These are phyloP conservation scores for Novymonas esmeraldas DNA, from an alignment of 208 protist genomes.

Conservation along the genomic window DNA sequence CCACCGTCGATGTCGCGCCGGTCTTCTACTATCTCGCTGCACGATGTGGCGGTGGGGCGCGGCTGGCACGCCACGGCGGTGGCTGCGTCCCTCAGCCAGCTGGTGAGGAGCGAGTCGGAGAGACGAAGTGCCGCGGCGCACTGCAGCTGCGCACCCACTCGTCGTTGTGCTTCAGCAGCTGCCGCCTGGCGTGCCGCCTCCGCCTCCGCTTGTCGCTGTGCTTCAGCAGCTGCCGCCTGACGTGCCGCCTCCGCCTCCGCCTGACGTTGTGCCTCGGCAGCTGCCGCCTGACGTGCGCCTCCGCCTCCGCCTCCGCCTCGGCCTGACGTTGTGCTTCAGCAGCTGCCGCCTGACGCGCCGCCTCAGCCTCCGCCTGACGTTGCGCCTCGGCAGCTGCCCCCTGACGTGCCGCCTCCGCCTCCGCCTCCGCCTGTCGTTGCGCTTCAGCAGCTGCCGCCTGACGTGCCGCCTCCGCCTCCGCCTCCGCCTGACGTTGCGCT, in stretches of 20 bases:
- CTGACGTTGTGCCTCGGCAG: background rate
- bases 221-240: background rate
- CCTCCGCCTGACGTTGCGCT: background rate
- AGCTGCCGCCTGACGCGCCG: background rate
- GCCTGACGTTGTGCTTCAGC: background rate
- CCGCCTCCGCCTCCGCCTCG: background rate
- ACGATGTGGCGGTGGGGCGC: background rate
- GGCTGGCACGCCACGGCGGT: background rate
- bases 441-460: background rate
- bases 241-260: background rate
- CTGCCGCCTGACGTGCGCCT: background rate
- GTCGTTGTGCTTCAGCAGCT: background rate
- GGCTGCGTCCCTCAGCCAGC: background rate
- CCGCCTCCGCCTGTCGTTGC: background rate
- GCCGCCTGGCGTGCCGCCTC: slow-evolving; percentile 4
- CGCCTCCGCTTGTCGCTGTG: background rate
- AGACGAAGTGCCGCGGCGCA: background rate
- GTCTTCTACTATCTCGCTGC: no score
- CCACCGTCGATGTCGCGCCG: no score
- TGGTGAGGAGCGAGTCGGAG: background rate
- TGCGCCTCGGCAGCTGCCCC: background rate
- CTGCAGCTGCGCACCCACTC: background rate
- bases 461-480: background rate
- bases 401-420: slow-evolving; percentile 4
- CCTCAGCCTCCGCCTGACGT: slow-evolving; percentile 1